Conservation (phyloP, 2,329 filamentous ascomycete genomes). For the Aspergillus ustus region DNA sequence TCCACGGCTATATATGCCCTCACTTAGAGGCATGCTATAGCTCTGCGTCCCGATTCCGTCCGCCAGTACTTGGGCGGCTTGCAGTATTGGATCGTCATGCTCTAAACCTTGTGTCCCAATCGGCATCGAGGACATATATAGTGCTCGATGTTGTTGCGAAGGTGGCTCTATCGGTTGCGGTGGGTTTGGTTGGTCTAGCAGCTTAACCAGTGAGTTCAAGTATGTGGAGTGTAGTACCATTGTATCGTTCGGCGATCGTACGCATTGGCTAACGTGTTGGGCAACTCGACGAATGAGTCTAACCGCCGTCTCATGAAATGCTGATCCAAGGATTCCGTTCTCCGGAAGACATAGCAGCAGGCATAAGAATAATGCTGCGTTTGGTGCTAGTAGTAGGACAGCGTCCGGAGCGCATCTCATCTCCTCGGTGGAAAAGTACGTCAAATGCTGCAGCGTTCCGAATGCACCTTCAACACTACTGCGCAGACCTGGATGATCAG, state of each 20-base stretch:
- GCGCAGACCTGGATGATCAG: background rate
- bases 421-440: background rate
- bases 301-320: background rate
- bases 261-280: background rate
- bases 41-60: too few relatives aligned
- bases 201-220: background rate
- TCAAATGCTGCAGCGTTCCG: background rate
- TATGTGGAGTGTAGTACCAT: background rate
- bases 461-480: background rate
- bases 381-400: background rate
- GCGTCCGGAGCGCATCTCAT: background rate
- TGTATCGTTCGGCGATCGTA: background rate
- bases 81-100: too few relatives aligned
- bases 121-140: background rate
- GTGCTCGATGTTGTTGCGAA: background rate
- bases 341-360: background rate
- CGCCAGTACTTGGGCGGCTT: background rate
- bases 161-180: background rate
- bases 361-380: background rate
- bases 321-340: background rate
- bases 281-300: background rate
- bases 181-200: background rate
- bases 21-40: too few relatives aligned
- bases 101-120: background rate
- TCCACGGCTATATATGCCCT: too few relatives aligned